A percentile compares a stretch with the other conserved stretches of the same genome.
Conservation (phyloP, 2,329 filamentous ascomycete genomes). For the Geosmithia morbida region DNA sequence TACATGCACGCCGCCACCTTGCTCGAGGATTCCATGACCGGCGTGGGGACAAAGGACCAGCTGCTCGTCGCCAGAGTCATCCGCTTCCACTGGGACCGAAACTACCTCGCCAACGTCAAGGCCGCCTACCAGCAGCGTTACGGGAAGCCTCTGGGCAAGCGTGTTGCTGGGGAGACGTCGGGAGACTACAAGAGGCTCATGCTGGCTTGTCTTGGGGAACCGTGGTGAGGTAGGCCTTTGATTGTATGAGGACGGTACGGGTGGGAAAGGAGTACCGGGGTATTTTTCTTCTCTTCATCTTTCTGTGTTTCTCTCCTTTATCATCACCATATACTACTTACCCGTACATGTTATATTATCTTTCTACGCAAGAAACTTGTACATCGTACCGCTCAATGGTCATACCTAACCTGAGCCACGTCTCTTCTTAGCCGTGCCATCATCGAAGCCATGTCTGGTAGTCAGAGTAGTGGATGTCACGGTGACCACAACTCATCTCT, state of each 20-base stretch:
- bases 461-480: too few species aligned
- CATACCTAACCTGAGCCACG: too few species aligned
- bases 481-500: too few species aligned
- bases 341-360: too few species aligned
- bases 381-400: too few species aligned
- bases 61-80: constrained; percentile 67
- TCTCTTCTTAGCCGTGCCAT: too few species aligned
- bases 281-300: too few species aligned
- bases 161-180: constrained; percentile 72
- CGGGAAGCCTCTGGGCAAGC: constrained; percentile 47
- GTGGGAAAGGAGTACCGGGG: too few species aligned
- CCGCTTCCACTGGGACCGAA: constrained; percentile 68
- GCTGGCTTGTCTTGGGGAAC: constrained; percentile 49
- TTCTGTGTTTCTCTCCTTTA: too few species aligned
- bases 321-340: too few species aligned
- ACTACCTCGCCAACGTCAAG: constrained; percentile 63
- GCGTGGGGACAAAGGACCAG: constrained; percentile 73
- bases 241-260: not conserved
- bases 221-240: constrained; percentile 1
- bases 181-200: constrained; percentile 69
- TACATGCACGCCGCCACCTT: constrained; percentile 70
- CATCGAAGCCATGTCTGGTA: too few species aligned
- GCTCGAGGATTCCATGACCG: constrained; percentile 80
- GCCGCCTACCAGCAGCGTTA: constrained; percentile 62
- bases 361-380: too few species aligned